Evolutionary conservation across 306 rosid species (phyloP), one percentile per base, ranked within the genome.

Genomic region (Amphicarpaea edgeworthii): DNA sequence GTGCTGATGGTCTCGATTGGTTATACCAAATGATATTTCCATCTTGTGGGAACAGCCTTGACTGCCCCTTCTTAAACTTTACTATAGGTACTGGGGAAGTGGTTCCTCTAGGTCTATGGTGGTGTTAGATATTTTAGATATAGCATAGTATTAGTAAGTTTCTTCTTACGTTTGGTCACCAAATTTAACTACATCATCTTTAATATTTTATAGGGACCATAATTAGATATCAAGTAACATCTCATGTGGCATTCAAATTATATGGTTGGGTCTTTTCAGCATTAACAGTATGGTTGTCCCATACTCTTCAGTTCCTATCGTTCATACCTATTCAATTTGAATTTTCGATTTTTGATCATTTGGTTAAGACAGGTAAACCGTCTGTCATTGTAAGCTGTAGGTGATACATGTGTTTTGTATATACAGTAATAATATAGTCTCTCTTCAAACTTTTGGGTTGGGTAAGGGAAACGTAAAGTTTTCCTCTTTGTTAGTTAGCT

Each of bases 181-280:
- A 1, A 81, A 75, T 51, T 28, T 16, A 54, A 53, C 68, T 70
- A 14, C 8, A 8, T 76, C 38, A 49, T 59, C 24, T 16, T 63
- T 77, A 34, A 62, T 30, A 45, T 30, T 60, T 61, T 38, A 17
- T 21, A 21, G 23, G 46, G 6, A 34, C 82, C 47, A 30, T 45
- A 57, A 65, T 57, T 72, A 72, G 79, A 72, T 82, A 61, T 32
- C 51, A 47, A 47, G 79, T 62, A 61, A 69, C 80, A 81, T 75
- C 67, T 46, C 46, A 17, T 62, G 7, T 68, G 84, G 38, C 47
- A 49, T 32, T 76, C 14, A 24, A 51, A 68, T 53, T 41, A 26
- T 74, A 14, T 63, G 45, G 50, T 26, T 2, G 66, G 72, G 53
- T 71, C 50, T 73, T 54, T 77, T 71, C 70, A 21, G 8, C 70